Conservation (phyloP, 2,329 filamentous ascomycete species). For the Fusarium coicis region DNA sequence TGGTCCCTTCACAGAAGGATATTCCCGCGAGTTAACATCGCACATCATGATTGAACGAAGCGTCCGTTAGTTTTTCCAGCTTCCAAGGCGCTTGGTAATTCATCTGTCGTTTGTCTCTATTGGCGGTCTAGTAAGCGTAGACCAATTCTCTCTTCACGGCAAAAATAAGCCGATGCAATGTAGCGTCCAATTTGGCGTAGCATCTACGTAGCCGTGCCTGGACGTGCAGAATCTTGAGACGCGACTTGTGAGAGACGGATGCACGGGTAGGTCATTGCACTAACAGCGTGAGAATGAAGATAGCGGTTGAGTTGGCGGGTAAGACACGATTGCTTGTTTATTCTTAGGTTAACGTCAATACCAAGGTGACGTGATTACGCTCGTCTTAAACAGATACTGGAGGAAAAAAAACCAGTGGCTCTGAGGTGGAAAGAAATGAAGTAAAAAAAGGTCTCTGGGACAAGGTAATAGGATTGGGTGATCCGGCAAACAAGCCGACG, state of each 20-base stretch:
- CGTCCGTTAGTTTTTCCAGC: fast-evolving
- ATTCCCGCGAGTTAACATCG: not conserved
- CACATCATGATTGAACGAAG: not conserved
- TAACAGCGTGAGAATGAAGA: not conserved
- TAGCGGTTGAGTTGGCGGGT: too few relatives aligned
- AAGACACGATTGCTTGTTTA: not conserved
- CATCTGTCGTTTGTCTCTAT: not conserved
- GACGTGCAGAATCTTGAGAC: not conserved
- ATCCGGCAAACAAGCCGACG: not conserved
- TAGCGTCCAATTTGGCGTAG: not conserved
- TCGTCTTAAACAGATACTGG: not conserved
- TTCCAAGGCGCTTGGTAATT: too few relatives aligned
- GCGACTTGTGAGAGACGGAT: not conserved
- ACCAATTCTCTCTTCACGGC: not conserved
- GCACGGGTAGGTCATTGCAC: not conserved
- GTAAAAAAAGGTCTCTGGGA: not conserved
- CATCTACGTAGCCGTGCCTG: not conserved
- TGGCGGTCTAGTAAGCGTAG: not conserved
- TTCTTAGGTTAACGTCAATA: not conserved
- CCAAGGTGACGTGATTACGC: not conserved
- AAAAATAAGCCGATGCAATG: not conserved
- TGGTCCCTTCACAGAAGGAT: not conserved
- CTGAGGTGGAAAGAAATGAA: too few relatives aligned
- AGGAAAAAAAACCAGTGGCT: too few relatives aligned
- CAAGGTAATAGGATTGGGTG: not conserved